A percentile compares a stretch with the other conserved stretches of the same genome.
phyloP scores from a whole-genome alignment of 2,329 filamentous ascomycete species.

The Cordyceps cicadae region DNA sequence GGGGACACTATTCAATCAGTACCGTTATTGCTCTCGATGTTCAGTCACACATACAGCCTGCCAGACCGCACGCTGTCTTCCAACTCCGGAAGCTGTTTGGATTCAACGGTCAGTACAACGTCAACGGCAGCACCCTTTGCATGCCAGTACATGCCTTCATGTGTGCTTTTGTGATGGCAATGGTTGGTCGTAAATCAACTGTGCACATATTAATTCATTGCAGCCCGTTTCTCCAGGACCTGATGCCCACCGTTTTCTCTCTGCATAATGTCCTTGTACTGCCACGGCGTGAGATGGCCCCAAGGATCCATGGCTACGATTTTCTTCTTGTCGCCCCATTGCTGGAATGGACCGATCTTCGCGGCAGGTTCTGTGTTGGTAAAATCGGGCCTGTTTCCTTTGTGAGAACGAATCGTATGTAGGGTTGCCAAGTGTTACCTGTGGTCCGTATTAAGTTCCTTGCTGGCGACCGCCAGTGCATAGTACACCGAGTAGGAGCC shows the following conservation, averaged over 20 bases:
- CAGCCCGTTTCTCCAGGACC: neutral
- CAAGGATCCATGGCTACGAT: slow-evolving; percentile 97
- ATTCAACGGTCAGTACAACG: neutral
- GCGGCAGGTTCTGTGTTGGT: slow-evolving; percentile 84
- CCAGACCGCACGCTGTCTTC: slow-evolving; percentile 78
- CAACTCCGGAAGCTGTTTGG: slow-evolving; percentile 67
- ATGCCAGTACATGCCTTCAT: slow-evolving; percentile 55
- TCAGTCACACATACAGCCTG: slow-evolving; percentile 47
- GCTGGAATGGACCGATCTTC: slow-evolving; percentile 76
- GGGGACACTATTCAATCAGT: slow-evolving; percentile 33
- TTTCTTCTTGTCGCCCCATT: slow-evolving; percentile 86
- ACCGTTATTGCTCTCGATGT: slow-evolving; percentile 11
- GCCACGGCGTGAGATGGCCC: slow-evolving; percentile 77
- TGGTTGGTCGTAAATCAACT: slow-evolving; percentile 83
- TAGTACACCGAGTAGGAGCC: slow-evolving; percentile 96
- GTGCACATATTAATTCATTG: slow-evolving; percentile 11
- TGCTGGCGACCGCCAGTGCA: slow-evolving; percentile 83
- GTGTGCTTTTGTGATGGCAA: slow-evolving; percentile 84
- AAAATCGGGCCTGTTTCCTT: slow-evolving; percentile 43
- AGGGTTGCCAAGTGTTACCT: slow-evolving; percentile 33
- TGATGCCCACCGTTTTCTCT: slow-evolving; percentile 54
- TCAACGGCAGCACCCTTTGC: neutral
- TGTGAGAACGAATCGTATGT: neutral
- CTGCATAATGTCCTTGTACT: slow-evolving; percentile 71
- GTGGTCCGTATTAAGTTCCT: slow-evolving; percentile 77